phyloP scores from a whole-genome alignment of 2,329 filamentous ascomycete genomes.

The Zymoseptoria brevis region DNA sequence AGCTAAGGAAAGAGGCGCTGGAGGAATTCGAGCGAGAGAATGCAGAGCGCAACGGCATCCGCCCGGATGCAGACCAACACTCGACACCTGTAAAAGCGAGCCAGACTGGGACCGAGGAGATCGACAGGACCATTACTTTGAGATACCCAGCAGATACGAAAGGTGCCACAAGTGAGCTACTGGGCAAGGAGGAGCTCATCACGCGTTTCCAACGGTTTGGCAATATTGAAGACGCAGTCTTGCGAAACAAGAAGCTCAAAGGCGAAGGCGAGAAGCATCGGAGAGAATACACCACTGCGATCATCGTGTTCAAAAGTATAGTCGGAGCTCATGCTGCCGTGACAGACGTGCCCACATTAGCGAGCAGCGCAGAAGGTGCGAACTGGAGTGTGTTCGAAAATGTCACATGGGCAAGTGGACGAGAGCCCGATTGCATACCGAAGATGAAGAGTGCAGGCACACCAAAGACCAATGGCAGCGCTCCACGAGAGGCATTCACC shows the following conservation, averaged over 20 bases:
- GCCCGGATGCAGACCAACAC: neutral
- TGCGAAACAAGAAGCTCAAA: constrained; percentile 48
- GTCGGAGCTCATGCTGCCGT: constrained; percentile 52
- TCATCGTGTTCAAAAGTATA: constrained; percentile 51
- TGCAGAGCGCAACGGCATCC: constrained; percentile 1
- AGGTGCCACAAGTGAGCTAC: constrained; percentile 5
- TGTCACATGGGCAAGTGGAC: constrained; percentile 47
- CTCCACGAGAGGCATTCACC: neutral
- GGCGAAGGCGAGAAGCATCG: constrained; percentile 25
- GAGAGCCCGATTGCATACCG: constrained; percentile 41
- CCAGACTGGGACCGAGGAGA: constrained; percentile 39
- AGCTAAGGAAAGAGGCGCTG: constrained; percentile 46
- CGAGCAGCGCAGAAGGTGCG: constrained; percentile 19
- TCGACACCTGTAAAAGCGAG: neutral
- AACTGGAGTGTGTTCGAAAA: constrained; percentile 46
- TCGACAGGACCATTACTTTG: constrained; percentile 52
- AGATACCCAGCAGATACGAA: constrained; percentile 31
- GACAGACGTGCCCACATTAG: constrained; percentile 34
- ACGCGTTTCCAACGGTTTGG: constrained; percentile 48
- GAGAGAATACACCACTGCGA: constrained; percentile 37
- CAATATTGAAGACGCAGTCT: constrained; percentile 47
- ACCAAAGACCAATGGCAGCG: neutral
- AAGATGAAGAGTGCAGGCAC: constrained; percentile 7
- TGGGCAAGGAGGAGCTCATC: constrained; percentile 42
- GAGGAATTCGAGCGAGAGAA: constrained; percentile 39